Percentiles rank a stretch among this genome's conserved stretches.
Evolutionary conservation across 306 rosid genomes (phyloP).

Genomic region (Hippophae rhamnoides): DNA sequence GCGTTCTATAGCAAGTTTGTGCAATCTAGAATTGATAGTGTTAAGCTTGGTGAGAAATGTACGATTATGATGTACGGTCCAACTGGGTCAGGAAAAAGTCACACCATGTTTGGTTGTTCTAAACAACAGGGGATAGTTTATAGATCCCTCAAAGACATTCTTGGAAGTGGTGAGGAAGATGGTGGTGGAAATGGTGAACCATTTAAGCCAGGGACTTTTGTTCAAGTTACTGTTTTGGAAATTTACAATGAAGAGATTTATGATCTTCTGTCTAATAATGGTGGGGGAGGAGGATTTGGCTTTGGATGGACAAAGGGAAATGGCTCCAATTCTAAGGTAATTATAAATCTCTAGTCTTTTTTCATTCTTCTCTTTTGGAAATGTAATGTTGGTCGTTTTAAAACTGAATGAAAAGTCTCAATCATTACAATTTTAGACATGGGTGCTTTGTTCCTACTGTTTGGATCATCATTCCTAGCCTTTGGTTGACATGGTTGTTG

Average conservation of each 20-base stretch:
- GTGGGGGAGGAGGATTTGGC: slow-evolving; percentile 65
- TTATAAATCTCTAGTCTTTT: not conserved
- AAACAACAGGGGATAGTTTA: slow-evolving; percentile 92
- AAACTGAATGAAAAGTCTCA: no score
- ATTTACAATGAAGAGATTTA: slow-evolving; percentile 92
- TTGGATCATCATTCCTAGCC: no score
- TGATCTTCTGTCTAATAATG: slow-evolving; percentile 64
- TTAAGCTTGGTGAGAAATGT: slow-evolving; percentile 77
- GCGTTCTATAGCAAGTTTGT: slow-evolving; percentile 62
- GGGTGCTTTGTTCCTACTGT: no score
- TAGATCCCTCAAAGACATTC: slow-evolving; percentile 70
- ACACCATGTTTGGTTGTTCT: slow-evolving; percentile 82
- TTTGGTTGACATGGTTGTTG: no score
- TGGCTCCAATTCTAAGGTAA: slow-evolving; percentile 61
- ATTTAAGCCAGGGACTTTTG: slow-evolving; percentile 49
- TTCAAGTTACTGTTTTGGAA: slow-evolving; percentile 91
- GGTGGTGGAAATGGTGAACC: slow-evolving; percentile 22
- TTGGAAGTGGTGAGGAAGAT: slow-evolving; percentile 49
- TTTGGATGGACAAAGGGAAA: slow-evolving; percentile 77
- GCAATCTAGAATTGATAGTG: slow-evolving; percentile 61
- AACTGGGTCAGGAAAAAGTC: slow-evolving; percentile 94
- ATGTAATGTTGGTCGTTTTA: no score
- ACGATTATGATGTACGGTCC: slow-evolving; percentile 98
- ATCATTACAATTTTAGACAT: no score
- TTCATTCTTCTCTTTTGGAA: no score